Conservation (phyloP, 2,329 filamentous ascomycete species). For the Cercospora zeina region DNA sequence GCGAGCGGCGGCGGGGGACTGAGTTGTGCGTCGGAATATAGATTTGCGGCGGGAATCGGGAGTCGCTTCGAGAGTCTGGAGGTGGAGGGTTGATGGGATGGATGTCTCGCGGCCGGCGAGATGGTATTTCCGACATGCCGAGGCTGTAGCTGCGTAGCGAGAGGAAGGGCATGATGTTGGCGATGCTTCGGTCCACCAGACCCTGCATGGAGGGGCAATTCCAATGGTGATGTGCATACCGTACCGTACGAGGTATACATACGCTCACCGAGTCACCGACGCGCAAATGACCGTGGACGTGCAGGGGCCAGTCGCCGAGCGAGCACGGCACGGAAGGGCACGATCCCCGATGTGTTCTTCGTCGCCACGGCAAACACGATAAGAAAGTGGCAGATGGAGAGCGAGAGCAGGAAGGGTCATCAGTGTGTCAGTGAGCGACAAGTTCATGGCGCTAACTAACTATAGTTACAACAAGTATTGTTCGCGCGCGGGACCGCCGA, state of each 20-base stretch:
- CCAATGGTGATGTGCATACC: neutral
- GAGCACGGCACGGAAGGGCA: neutral
- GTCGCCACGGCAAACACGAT: no score
- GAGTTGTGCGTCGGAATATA: conserved; percentile 12
- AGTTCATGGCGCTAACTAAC: neutral
- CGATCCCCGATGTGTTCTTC: no score
- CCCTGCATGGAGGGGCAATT: no score
- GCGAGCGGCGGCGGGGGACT: conserved; percentile 24
- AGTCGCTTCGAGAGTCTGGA: conserved; percentile 46
- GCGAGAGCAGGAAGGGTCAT: no score
- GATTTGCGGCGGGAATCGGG: conserved; percentile 43
- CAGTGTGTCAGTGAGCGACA: no score
- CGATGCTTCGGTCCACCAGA: neutral
- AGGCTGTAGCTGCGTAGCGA: neutral
- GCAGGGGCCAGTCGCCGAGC: conserved; percentile 13
- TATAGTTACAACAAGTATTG: neutral
- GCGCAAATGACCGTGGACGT: neutral
- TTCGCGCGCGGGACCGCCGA: neutral
- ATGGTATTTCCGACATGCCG: neutral
- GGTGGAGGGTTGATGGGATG: conserved; percentile 9
- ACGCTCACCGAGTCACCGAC: conserved; percentile 11
- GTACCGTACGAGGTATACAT: neutral
- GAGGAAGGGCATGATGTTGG: neutral
- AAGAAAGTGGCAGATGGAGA: neutral
- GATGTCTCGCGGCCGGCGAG: neutral